Evolutionary conservation across 192 early-diverging fungal species (phyloP), one percentile per base, ranked within the genome.

Genomic region (Diversispora epigaea): DNA sequence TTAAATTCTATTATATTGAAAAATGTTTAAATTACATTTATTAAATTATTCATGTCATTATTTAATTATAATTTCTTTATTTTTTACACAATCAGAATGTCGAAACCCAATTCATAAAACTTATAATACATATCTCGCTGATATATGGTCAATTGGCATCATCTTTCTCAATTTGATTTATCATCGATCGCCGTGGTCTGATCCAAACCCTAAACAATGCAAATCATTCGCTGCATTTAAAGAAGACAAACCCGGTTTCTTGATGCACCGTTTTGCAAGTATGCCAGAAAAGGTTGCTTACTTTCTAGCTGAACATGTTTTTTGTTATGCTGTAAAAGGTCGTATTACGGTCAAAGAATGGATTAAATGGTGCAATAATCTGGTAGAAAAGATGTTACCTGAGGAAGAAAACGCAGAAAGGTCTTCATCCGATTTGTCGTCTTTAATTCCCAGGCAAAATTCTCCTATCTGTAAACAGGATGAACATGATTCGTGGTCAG

Each of bases 131-230:
- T 80, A 84, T 46, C 80, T 85, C 47, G 87, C 88, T 41, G 91
- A 92, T 50, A 80, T 92, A 46, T 92, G 91, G 91, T 89, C 91
- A 12, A 81, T 92, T 60, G 91, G 91, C 57, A 89, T 92, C 56
- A 86, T 92, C 41, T 82, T 92, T 56, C 82, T 92, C 79, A 92
- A 92, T 68, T 75, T 92, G 68, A 74, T 91, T 6, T 92, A 88
- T 71, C 89, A 86, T 67, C 87, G 88, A 65, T 89, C 87, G 45
- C 91, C 89, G n/a, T 92, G 91, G 91, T 85, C 84, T 12, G 87
- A 90, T 58, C 89, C 91, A 19, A 85, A 85, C 41, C 84, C 83
- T 46, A 80, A 83, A 32, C 77, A 83, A 45, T 89, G 86, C 60
- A 83, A 81, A 76, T 83, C 88, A 39, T 92, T 90, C 64, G 84